Evolutionary conservation across 371 early-diverging fungal genomes (phyloP), one percentile per base, ranked within the genome.

Genomic region (Paraphysoderma sedebokerense): DNA sequence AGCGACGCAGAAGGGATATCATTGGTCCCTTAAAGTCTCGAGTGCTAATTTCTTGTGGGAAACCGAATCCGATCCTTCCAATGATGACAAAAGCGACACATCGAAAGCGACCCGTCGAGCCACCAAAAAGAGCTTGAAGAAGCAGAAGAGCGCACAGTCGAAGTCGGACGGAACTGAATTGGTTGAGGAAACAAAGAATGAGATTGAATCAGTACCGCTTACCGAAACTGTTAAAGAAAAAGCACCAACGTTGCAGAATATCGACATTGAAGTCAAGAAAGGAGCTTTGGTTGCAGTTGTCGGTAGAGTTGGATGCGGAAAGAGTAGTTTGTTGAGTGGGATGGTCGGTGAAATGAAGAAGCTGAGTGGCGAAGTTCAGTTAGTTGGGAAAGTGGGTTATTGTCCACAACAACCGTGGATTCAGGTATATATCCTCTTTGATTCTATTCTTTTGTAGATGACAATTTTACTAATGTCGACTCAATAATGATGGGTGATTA

Each of bases 301-400:
- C 2, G 98, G 95, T 3, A 74, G 77, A 37, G 88, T 92, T 4
- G 92, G 92, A 19, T 55, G 81, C 7, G 92, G 92, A 28, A 91
- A 91, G 55, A 81, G 84, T 11, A 82, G 87, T 1, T 56, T 89
- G 29, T 59, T 91, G n/a, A 72, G 79, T 9, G 82, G 86, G 0
- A 56, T 92, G 11, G 62, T 91, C 20, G 95, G 92, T 35, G 90
- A 95, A 52, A 82, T 86, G 68, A 73, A 80, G 45, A 81, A 79
- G n/a, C 28, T 22, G 11, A 9, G 29, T 20, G 42, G 40, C 0
- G 6, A 12, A 19, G 42, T 85, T 13, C 58, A 52, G 2, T 49
- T 92, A 2, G 63, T 75, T 29, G 93, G 92, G 15, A 70, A 71
- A 13, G 71, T 87, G 11, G 90, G 87, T 2, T 92, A 89, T 62